Evolutionary conservation across 108 stramenopile species (phyloP), one percentile per base, ranked within the genome.

Genomic region (Cyclotella sp.): DNA sequence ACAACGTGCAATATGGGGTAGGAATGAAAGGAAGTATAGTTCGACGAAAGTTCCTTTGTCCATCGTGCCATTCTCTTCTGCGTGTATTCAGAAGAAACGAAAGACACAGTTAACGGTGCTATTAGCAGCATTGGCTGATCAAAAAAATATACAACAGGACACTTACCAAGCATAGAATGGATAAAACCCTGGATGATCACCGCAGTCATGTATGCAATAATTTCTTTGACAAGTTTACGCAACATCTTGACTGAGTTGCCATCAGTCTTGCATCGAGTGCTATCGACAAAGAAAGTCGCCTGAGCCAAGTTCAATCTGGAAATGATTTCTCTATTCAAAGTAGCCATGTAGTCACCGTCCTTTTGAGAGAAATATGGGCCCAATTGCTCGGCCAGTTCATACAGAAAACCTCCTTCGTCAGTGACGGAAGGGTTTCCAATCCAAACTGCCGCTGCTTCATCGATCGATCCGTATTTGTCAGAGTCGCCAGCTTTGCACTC

Each of bases 371-470:
- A 95, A 27, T 68, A 69, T 7, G 67, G 79, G 4, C 88, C 92
- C 42, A 86, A 63, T 49, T 70, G 40, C 65, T 95, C 92, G 22
- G 94, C 86, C 66, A 93, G 55, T 0, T 85, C 85, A 81, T 88
- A 93, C 11, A 95, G 55, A 9, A 89, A 70, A 26, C 91, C 87
- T 12, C 92, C 91, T 22, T 87, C 61, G 30, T 85, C 70, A n/a
- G 79, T 84, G 15, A 84, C 79, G 3, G 68, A 53, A 46, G 82
- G 75, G 73, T 86, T 87, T 10, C 89, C 92, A 59, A 93, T 88
- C 91, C 91, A 93, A 34, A 90, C 77, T 19, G 92, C 88, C 12
- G 89, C 92, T 26, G 86, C 94, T 51, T 86, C 84, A 57, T 93
- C 92, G 22, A 92, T 86, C 13, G 84, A 85, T 62, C 90, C 84